Base-by-base conservation (phyloP, 2,329 filamentous ascomycete genomes). In the Aspergillus glaucus region DNA sequence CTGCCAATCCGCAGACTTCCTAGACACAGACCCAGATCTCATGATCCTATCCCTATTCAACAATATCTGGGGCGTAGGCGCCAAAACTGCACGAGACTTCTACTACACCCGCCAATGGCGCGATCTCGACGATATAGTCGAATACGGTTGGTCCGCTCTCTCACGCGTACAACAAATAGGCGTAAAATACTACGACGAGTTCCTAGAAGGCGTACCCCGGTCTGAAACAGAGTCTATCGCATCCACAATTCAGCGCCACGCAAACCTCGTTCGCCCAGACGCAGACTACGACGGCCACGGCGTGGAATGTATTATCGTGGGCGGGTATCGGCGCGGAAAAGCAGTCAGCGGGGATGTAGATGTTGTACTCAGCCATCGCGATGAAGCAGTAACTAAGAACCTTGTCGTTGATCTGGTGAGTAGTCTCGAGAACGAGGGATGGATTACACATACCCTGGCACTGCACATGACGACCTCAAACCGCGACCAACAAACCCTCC, bases 1-100 rank as follows among this genome's bases (percentile, higher is more conserved):
- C 14, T 72, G 95, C 4, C 63, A 75, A 32, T 87, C 88, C 21
- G 83, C 84, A 0, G 72, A 79, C 6, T 79, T 82, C 3, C 79
- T 87, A 1, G 78, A 85, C 45, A 68, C 72, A 0, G 84, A 95
- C 56, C 73, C 80, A 10, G 80, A 77, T 49, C 75, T 93, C 50
- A 75, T 76, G 17, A 76, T 83, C 0, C 69, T 96, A 3, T 75
- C 80, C 41, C 65, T 78, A 0, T 96, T 97, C 67, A 87, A 87
- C 69, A 76, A 86, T 4, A 94, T 96, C 49, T 95, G 89, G 87
- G 92, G 91, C n/a, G 89, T 96, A 0, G 92, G 87, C 0, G 85
- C 86, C 2, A 82, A 81, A 10, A 93, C 86, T 0, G 91, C 92
- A 0, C 77, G 85, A 14, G 81, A 91, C 1, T 95, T 95, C 59